These are phyloP conservation scores for Sugiyamaella novakii DNA, from an alignment of 1,139 yeast genomes.

Conservation along the genomic window DNA sequence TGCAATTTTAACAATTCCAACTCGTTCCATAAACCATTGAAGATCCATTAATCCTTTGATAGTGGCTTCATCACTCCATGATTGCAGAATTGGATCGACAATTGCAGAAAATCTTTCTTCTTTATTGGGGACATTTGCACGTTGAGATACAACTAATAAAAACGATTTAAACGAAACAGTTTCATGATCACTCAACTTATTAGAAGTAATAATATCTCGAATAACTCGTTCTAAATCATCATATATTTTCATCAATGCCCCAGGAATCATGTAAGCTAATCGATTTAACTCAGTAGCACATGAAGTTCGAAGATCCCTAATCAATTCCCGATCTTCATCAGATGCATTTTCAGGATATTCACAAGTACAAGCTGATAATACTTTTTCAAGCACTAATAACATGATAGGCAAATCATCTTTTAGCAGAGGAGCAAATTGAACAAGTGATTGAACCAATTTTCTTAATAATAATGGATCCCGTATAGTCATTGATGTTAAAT, in stretches of 20 bases:
- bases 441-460: conserved; percentile 87
- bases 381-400: conserved; percentile 83
- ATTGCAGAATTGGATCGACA: conserved; percentile 87
- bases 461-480: conserved; percentile 80
- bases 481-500: conserved; percentile 71
- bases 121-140: conserved; percentile 71
- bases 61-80: conserved; percentile 93
- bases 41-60: conserved; percentile 85
- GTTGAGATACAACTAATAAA: conserved; percentile 83
- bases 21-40: conserved; percentile 97
- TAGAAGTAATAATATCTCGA: conserved; percentile 64
- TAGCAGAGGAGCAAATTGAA: conserved; percentile 93
- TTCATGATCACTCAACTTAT: conserved; percentile 84
- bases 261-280: conserved; percentile 93
- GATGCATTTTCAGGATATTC: conserved; percentile 53
- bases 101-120: conserved; percentile 78
- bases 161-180: conserved; percentile 92
- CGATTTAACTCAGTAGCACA: conserved; percentile 95
- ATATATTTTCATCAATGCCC: conserved; percentile 76
- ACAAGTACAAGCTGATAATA: conserved; percentile 77
- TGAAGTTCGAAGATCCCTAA: conserved; percentile 84
- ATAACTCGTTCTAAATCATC: conserved; percentile 82
- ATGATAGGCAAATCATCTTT: conserved; percentile 69
- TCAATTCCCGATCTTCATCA: conserved; percentile 76
- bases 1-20: conserved; percentile 92